phyloP scores from a whole-genome alignment of 805 yeast genomes.

The Nakazawaea wyomingensis region DNA sequence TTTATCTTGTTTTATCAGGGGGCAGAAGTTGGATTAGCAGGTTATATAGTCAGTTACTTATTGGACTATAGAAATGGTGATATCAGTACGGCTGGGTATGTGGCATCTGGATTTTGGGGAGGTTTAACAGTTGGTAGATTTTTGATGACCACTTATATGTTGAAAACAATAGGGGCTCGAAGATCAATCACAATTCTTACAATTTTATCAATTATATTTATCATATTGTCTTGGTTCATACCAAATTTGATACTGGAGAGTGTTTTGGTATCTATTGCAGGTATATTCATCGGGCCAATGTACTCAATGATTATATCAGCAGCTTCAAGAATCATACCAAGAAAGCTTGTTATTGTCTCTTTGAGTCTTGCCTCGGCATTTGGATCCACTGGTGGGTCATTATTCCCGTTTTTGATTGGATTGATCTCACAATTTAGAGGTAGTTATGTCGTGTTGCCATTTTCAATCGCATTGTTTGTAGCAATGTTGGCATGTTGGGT shows the following conservation, averaged over 20 bases:
- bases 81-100: slow-evolving; percentile 47
- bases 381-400: slow-evolving; percentile 53
- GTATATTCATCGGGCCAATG: slow-evolving; percentile 62
- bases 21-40: slow-evolving; percentile 62
- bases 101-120: slow-evolving; percentile 70
- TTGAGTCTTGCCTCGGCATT: slow-evolving; percentile 48
- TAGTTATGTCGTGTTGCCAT: slow-evolving; percentile 45
- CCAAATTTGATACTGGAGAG: slow-evolving; percentile 41
- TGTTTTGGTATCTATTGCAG: slow-evolving; percentile 43
- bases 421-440: slow-evolving; percentile 40
- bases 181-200: slow-evolving; percentile 35
- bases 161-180: slow-evolving; percentile 36
- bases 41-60: slow-evolving; percentile 65
- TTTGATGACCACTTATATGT: slow-evolving; percentile 35
- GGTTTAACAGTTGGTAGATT: slow-evolving; percentile 66
- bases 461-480: slow-evolving; percentile 32
- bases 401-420: slow-evolving; percentile 51
- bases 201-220: slow-evolving; percentile 30
- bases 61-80: slow-evolving; percentile 49
- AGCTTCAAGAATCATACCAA: slow-evolving; percentile 39
- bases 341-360: slow-evolving; percentile 45
- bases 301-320: slow-evolving; percentile 46
- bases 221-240: slow-evolving; percentile 43
- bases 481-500: slow-evolving; percentile 36
- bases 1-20: slow-evolving; percentile 64